Base-by-base conservation (phyloP, 495 filamentous ascomycete species). In the Penicillium atrosanguineum region DNA sequence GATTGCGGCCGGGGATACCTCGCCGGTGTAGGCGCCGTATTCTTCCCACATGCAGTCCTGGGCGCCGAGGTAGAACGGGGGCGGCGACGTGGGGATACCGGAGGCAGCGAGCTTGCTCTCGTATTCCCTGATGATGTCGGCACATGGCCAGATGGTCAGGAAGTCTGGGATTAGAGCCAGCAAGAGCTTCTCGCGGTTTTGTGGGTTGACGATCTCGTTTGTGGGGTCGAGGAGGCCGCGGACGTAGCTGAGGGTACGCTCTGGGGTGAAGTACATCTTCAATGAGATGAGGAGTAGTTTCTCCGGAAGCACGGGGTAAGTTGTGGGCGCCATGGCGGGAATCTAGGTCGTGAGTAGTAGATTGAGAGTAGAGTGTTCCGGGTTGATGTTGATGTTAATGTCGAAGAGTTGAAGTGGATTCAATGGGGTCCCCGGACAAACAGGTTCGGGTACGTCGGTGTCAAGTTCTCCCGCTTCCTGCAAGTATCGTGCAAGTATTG, bases 151-250 rank as follows among this genome's bases (percentile, higher is more conserved):
- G 43, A 95, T 74, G 18, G 83, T 81, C 34, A 91, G 64, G 68
- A 87, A 87, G 68, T 90, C 87, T 1, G 90, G 90, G 58, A 92
- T 84, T 55, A 93, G 87, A 46, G 91, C 91, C 58, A 91, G 83
- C 50, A 91, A 94, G 49, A 95, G 81, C 60, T 91, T 90, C n/a
- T 83, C 84, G 47, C 85, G 65, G 64, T 77, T 79, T 46, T 67
- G 53, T 25, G 74, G 62, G 19, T 64, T 67, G 48, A 75, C 65
- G 39, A 69, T 71, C 53, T 67, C 51, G 62, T 70, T 68, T 40
- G 58, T 38, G 48, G 76, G 77, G 44, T 75, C 61, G 19, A 85
- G 73, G 37, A 91, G 71, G 50, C 73, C 70, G 40, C 71, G 63
- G 53, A 87, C 71, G 73, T 90, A 95, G 42, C 71, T 58, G 48